phyloP scores from a whole-genome alignment of 169 alveolate genomes.

The Amoebophrya sp. region DNA sequence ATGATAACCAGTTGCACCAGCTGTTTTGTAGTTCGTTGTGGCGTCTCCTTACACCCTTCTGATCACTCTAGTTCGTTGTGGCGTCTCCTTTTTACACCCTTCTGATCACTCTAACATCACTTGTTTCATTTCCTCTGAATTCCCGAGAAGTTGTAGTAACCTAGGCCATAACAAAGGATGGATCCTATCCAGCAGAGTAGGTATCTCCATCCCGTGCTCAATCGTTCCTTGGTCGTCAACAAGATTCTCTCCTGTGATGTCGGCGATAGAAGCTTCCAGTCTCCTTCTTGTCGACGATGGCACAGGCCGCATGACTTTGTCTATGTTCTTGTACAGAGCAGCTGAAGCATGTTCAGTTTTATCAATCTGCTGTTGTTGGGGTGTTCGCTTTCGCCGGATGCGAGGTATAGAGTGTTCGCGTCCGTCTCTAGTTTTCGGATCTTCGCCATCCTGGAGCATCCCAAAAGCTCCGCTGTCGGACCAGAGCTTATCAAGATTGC shows the following conservation, averaged over 20 bases:
- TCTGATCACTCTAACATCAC: no score
- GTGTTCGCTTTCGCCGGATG: neutral
- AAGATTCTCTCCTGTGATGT: neutral
- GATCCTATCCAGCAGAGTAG: neutral
- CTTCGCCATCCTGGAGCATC: neutral
- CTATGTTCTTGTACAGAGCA: neutral
- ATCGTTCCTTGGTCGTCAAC: neutral
- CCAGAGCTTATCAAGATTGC: neutral
- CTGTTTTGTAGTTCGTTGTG: no score
- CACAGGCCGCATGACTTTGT: neutral
- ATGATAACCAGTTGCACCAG: no score
- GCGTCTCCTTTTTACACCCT: no score
- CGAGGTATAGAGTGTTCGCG: neutral
- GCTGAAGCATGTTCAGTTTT: neutral
- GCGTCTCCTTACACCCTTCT: no score
- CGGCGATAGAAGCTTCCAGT: neutral
- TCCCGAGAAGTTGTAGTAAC: neutral
- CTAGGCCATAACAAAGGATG: neutral
- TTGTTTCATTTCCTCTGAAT: neutral
- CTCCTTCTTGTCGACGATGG: neutral
- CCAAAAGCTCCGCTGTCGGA: neutral
- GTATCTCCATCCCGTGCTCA: no score
- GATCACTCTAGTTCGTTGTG: no score
- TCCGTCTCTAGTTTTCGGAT: neutral
- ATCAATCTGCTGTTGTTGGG: neutral